Percentiles rank a stretch among this genome's conserved stretches.
phyloP scores from a whole-genome alignment of 768 basidiomycete species.

The Leucocoprinus leucothites region DNA sequence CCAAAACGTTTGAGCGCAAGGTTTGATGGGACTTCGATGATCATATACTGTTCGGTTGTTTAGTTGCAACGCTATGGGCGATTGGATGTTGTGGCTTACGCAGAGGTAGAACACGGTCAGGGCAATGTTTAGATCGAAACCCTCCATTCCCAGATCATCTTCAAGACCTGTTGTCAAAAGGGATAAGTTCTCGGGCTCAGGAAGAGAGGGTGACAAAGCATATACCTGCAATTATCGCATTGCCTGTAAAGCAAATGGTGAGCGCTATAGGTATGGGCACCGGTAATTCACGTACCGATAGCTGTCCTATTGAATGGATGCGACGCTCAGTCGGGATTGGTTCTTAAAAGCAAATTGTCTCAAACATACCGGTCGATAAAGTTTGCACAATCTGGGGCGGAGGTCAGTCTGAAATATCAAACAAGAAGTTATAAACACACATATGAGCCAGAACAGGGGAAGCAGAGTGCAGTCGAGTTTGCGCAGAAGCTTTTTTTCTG shows the following conservation, averaged over 20 bases:
- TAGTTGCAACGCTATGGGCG: background rate
- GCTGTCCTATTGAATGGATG: conserved; percentile 11
- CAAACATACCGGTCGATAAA: conserved; percentile 29
- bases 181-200: background rate
- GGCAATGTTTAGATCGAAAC: conserved; percentile 38
- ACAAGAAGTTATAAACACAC: conserved; percentile 16
- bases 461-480: conserved; percentile 33
- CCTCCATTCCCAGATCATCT: conserved; percentile 37
- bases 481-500: conserved; percentile 30
- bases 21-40: conserved; percentile 40
- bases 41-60: conserved; percentile 27
- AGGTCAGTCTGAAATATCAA: background rate
- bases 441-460: conserved; percentile 37
- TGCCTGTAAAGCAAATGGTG: conserved; percentile 9
- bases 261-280: background rate
- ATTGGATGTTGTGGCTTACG: conserved; percentile 18
- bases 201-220: conserved; percentile 4
- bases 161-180: conserved; percentile 25
- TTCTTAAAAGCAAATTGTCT: background rate
- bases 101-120: conserved; percentile 40
- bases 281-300: conserved; percentile 13
- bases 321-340: background rate
- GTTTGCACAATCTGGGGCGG: conserved; percentile 29
- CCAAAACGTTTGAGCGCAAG: conserved; percentile 39
- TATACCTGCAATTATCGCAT: conserved; percentile 23